Evolutionary conservation across 495 filamentous ascomycete genomes (phyloP), one percentile per base, ranked within the genome.

Genomic region (Parathielavia appendiculata): DNA sequence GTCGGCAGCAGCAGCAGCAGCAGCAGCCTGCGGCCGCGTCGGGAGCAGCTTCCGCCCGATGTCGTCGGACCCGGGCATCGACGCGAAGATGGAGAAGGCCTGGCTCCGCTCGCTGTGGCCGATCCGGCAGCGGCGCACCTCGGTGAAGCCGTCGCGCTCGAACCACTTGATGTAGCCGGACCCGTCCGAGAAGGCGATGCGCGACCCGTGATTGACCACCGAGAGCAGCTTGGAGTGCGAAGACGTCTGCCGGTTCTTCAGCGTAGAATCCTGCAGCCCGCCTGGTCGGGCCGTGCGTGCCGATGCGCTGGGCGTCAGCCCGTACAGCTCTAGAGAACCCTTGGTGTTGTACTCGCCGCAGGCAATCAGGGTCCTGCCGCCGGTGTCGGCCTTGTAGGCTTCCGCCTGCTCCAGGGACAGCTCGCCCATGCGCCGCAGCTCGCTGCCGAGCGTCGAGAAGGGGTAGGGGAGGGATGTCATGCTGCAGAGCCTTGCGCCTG

Each of bases 261-360:
- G 69, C 5, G 64, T 62, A 13, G 74, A 74, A 41, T 72, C 71
- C 50, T 75, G 75, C 26, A 76, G 61, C 34, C 63, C 67, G 22
- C 68, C 68, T 32, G 69, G 62, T 22, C 65, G 59, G 13, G 67
- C 68, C 58, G 65, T 62, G 22, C 56, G 43, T 30, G 51, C 63
- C 23, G 58, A 51, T 11, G 39, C 44, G 11, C 54, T 46, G 8
- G 69, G 73, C 59, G 69, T 68, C 11, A 93, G 71, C 49, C 83
- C 83, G 70, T 96, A 96, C n/a, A 95, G 73, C 66, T 97, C 92
- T 11, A 97, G 76, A 0, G 89, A 91, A 7, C 92, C 92, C 66
- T 92, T 87, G 19, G 89, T 90, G 58, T 95, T 95, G 73, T 97
- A 97, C 68, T 95, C 91, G n/a, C 91, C 92, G 57, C 87, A 89